Evolutionary conservation across 2,329 filamentous ascomycete genomes (phyloP).

Genomic region (Xylaria arbuscula): DNA sequence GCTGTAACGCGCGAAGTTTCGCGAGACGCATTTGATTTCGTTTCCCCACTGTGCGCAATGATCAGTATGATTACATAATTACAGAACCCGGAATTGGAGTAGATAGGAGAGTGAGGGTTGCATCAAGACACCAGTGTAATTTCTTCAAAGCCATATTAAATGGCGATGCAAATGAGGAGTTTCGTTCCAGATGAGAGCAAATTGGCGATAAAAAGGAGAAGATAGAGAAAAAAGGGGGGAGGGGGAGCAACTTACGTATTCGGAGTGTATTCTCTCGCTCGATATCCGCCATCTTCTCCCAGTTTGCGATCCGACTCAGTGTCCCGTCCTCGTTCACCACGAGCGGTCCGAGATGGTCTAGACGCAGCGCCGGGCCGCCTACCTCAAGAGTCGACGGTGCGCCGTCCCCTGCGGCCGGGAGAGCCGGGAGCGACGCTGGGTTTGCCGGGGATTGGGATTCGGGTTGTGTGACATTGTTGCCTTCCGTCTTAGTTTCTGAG

Average conservation of each 20-base stretch:
- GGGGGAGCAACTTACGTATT: conserved; percentile 51
- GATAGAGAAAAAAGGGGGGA: background rate
- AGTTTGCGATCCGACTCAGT: conserved; percentile 77
- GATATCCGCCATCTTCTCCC: conserved; percentile 75
- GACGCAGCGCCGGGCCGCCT: conserved; percentile 62
- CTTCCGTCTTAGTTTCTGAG: conserved; percentile 20
- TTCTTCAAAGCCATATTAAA: no score
- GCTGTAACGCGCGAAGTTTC: conserved; percentile 43
- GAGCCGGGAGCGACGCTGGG: conserved; percentile 15
- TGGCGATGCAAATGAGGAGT: no score
- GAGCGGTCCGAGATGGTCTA: conserved; percentile 75
- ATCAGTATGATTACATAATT: conserved; percentile 10
- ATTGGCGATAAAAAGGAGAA: background rate
- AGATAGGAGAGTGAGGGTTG: background rate
- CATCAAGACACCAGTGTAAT: no score
- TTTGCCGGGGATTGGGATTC: conserved; percentile 5
- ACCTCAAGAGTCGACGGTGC: conserved; percentile 51
- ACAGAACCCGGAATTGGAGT: background rate
- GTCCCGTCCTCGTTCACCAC: conserved; percentile 80
- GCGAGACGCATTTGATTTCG: conserved; percentile 73
- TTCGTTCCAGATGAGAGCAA: background rate
- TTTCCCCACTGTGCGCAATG: conserved; percentile 69
- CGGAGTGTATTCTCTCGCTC: conserved; percentile 75
- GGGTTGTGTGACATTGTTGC: conserved; percentile 9
- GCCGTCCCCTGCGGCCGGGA: conserved; percentile 26